Percentiles rank a stretch among this genome's conserved stretches.
phyloP scores from a whole-genome alignment of 768 basidiomycete genomes.

The Porphyrellus cyaneotinctus region DNA sequence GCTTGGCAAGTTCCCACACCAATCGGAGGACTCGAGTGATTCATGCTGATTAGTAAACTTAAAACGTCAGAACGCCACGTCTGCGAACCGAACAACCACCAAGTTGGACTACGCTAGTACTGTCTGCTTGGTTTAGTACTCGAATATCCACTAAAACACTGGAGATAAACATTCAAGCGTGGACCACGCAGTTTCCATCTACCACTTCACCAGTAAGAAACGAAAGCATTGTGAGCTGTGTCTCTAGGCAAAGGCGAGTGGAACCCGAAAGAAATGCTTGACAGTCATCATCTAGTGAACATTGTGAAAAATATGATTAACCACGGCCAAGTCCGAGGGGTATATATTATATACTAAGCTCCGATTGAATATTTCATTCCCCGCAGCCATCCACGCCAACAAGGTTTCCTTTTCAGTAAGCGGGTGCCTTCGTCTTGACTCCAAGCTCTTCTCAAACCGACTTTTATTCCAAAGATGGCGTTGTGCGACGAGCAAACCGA shows the following conservation, averaged over 20 bases:
- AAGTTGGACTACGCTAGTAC: no score
- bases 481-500: constrained; percentile 59
- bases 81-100: no score
- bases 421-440: constrained; percentile 17
- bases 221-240: constrained; percentile 72
- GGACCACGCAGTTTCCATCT: constrained; percentile 61
- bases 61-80: background rate
- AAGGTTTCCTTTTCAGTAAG: constrained; percentile 4
- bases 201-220: constrained; percentile 76
- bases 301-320: no score
- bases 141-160: constrained; percentile 55
- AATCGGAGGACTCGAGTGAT: constrained; percentile 5
- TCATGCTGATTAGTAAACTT: background rate
- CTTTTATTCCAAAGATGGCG: constrained; percentile 41
- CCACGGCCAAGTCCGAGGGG: no score
- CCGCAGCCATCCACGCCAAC: constrained; percentile 23
- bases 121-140: constrained; percentile 71
- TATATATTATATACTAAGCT: constrained; percentile 6
- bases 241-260: constrained; percentile 75
- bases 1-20: constrained; percentile 29
- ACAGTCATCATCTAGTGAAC: no score
- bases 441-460: constrained; percentile 18
- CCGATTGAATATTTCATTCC: constrained; percentile 22
- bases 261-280: no score
- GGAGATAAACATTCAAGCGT: constrained; percentile 68